Base-by-base conservation (phyloP, 2,329 filamentous ascomycete species). In the Dryadomyces sulphureus region DNA sequence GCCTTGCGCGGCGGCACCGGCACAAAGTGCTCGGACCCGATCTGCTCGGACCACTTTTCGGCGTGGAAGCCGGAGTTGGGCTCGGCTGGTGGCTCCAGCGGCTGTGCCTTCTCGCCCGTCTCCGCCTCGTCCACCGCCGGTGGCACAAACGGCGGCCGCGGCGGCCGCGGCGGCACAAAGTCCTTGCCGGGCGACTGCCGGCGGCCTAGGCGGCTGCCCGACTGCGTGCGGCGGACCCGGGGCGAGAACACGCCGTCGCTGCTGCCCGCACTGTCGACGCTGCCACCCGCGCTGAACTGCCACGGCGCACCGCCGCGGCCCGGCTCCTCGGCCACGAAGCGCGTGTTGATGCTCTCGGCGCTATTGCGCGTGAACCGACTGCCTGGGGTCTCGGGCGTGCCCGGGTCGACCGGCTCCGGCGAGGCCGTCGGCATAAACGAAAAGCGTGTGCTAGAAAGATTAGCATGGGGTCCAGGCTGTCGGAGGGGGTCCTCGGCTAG, bases 261-360 rank as follows among this genome's bases (percentile, higher is more conserved):
- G 4, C 16, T 16, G 34, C 14, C 6, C 46, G 54, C 36, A 52
- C 62, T 54, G 16, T 47, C 54, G 19, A 54, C 51, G 9, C 56
- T 56, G 30, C 61, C 62, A 5, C 73, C 72, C 12, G 73, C 73
- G 45, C 61, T 73, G 51, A 77, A 77, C 46, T 70, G 62, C 67
- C 66, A 74, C 19, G 57, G 57, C 22, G 61, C 58, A 30, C 62
- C 59, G 5, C 62, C 53, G 38, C 62, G 57, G 19, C 9, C 27
- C 27, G 11, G 27, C 27, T 76, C 68, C 14, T 69, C 67, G 4
- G 70, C 63, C 19, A 68, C 68, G 58, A 81, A 81, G 35, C 63
- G 72, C 17, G 76, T 80, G 57, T 77, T 75, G 53, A 81, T 80
- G 44, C 72, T 75, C 47, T 81, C 75, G 19, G 70, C 62, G 53